phyloP scores from a whole-genome alignment of 306 rosid species.

The Malus asiatica region DNA sequence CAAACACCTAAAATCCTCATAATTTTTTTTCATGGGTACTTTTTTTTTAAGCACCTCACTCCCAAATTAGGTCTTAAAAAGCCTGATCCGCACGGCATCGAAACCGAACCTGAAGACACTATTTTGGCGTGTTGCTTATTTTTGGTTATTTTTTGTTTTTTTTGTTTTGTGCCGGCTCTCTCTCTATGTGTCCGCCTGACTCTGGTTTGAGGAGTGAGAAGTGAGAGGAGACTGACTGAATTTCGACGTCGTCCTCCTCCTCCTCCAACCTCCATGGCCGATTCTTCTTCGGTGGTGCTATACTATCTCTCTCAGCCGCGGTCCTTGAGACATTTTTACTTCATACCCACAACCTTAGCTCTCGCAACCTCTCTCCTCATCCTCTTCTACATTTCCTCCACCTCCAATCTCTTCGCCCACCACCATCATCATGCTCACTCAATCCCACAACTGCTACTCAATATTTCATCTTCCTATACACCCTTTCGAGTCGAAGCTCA shows the following conservation, averaged over 20 bases:
- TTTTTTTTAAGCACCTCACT: no score
- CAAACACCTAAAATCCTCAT: no score
- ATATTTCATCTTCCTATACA: constrained; percentile 13
- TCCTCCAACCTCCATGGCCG: constrained; percentile 20
- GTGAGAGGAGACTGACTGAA: neutral
- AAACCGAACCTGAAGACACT: no score
- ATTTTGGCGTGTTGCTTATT: no score
- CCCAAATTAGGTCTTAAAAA: no score
- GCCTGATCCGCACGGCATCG: no score
- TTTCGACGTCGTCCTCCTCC: neutral
- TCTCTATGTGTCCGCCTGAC: neutral
- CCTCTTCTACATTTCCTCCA: constrained; percentile 43
- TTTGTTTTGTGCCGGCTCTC: neutral
- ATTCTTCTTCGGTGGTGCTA: constrained; percentile 22
- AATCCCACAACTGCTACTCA: constrained; percentile 7
- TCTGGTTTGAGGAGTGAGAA: no score
- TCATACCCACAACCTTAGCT: constrained; percentile 51
- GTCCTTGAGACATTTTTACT: constrained; percentile 25
- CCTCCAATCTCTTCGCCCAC: constrained; percentile 28
- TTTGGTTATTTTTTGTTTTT: no score
- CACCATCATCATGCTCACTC: constrained; percentile 7
- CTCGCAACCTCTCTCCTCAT: constrained; percentile 37
- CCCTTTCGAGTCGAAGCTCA: neutral
- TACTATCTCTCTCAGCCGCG: constrained; percentile 17
- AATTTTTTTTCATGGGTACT: no score